Percentiles rank a stretch among this genome's conserved stretches.
Conservation (phyloP, 768 basidiomycete genomes). For the Gymnopilus dilepis region DNA sequence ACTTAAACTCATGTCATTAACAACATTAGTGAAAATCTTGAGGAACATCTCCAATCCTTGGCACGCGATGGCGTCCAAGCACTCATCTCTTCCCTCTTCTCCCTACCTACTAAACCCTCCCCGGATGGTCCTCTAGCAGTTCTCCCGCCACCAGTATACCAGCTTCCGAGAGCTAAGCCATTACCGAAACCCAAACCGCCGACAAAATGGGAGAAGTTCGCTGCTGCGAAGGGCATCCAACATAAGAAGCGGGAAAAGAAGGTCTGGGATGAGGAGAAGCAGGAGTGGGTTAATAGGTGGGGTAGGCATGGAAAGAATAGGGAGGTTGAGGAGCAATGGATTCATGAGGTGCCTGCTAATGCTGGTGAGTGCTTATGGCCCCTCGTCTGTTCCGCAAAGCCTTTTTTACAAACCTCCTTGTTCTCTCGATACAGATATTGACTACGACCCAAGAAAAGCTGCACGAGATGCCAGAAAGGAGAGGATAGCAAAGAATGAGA, state of each 20-base stretch:
- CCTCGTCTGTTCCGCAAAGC: not conserved
- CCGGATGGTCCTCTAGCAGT: constrained; percentile 83
- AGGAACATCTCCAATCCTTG: constrained; percentile 78
- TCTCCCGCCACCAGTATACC: constrained; percentile 77
- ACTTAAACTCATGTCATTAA: constrained; percentile 1
- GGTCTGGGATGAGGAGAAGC: constrained; percentile 93
- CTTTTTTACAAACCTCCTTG: not conserved
- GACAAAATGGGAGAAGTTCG: constrained; percentile 98
- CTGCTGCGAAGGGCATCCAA: constrained; percentile 91
- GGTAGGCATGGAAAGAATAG: constrained; percentile 90
- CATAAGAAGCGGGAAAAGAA: constrained; percentile 78
- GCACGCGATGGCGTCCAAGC: constrained; percentile 85
- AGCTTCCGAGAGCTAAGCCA: constrained; percentile 89
- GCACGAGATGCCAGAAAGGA: constrained; percentile 83
- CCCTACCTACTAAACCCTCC: constrained; percentile 77
- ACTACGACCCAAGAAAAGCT: constrained; percentile 78
- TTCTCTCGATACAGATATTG: constrained; percentile 58
- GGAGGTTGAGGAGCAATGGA: constrained; percentile 86
- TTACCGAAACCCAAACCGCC: constrained; percentile 90
- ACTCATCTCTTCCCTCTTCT: constrained; percentile 80
- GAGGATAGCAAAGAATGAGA: constrained; percentile 83
- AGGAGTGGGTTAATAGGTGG: constrained; percentile 93
- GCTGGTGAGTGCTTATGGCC: constrained; percentile 61
- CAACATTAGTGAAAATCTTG: constrained; percentile 68
- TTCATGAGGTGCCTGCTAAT: constrained; percentile 86